These are phyloP conservation scores for Fusarium fujikuroi DNA, from an alignment of 2,329 filamentous ascomycete genomes.

Conservation along the genomic window DNA sequence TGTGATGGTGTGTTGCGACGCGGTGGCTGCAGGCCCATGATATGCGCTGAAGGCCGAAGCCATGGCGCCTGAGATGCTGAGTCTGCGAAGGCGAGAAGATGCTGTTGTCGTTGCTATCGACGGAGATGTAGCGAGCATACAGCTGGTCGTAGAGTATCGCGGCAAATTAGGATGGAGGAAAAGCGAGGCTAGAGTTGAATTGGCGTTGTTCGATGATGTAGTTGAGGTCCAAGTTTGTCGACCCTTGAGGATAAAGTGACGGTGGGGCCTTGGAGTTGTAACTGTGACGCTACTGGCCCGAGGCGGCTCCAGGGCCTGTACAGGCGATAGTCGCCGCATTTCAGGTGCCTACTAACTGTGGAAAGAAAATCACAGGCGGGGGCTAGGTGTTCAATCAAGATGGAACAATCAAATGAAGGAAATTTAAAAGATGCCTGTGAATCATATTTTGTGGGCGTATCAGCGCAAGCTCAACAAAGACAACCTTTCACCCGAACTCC, in stretches of 20 bases:
- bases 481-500: background rate
- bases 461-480: background rate
- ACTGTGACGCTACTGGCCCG: slow-evolving; percentile 24
- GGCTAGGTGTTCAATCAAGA: background rate
- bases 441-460: background rate
- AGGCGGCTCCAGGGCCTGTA: slow-evolving; percentile 43
- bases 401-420: background rate
- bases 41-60: slow-evolving; percentile 53
- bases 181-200: background rate
- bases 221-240: slow-evolving; percentile 36
- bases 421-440: background rate
- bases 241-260: slow-evolving; percentile 15
- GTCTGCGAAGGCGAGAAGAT: slow-evolving; percentile 36
- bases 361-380: background rate
- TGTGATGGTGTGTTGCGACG: slow-evolving; percentile 69
- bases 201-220: slow-evolving; percentile 27
- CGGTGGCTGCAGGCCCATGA: slow-evolving; percentile 48
- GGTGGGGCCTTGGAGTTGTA: slow-evolving; percentile 16
- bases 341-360: background rate
- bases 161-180: background rate
- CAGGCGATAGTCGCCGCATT: slow-evolving; percentile 40
- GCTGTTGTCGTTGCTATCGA: background rate
- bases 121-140: slow-evolving; percentile 38
- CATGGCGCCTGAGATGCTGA: slow-evolving; percentile 49
- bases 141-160: background rate